A percentile compares a stretch with the other conserved stretches of the same genome.
Conservation (phyloP, 306 rosid species). For the Chamaecrista fasciculata region DNA sequence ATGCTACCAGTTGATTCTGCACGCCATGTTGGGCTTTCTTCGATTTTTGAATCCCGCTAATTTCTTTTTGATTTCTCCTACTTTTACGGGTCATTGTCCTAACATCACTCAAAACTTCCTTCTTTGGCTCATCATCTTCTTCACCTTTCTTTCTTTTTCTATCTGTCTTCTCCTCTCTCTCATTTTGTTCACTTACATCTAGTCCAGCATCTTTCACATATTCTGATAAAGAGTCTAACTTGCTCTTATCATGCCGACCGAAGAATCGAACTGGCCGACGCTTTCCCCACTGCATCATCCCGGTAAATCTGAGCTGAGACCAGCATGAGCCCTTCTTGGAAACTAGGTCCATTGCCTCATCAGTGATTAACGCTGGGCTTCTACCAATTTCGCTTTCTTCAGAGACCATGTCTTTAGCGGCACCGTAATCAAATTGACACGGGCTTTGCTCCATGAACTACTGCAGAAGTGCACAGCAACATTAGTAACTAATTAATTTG, state of each 20-base stretch:
- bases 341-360: conserved; percentile 28
- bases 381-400: conserved; percentile 9
- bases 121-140: conserved; percentile 30
- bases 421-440: conserved; percentile 28
- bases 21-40: conserved; percentile 26
- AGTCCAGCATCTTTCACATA: conserved; percentile 10
- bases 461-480: not conserved
- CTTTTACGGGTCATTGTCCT: conserved; percentile 39
- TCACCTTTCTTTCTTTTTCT: conserved; percentile 33
- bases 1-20: conserved; percentile 35
- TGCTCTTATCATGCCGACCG: conserved; percentile 46
- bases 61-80: conserved; percentile 36
- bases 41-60: conserved; percentile 18
- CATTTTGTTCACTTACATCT: not conserved
- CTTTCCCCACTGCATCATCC: conserved; percentile 81
- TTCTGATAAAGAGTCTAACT: conserved; percentile 34
- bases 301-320: conserved; percentile 58
- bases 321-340: conserved; percentile 61
- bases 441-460: conserved; percentile 40
- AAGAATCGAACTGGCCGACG: conserved; percentile 64
- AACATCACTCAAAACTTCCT: conserved; percentile 24
- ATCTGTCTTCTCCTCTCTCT: not conserved
- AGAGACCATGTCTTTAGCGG: conserved; percentile 34
- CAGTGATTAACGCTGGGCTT: conserved; percentile 24
- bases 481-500: not conserved